A percentile compares a stretch with the other conserved stretches of the same genome.
These are phyloP conservation scores for Aotearoamyces nothofagi DNA, from an alignment of 2,329 filamentous ascomycete species.

Conservation along the genomic window DNA sequence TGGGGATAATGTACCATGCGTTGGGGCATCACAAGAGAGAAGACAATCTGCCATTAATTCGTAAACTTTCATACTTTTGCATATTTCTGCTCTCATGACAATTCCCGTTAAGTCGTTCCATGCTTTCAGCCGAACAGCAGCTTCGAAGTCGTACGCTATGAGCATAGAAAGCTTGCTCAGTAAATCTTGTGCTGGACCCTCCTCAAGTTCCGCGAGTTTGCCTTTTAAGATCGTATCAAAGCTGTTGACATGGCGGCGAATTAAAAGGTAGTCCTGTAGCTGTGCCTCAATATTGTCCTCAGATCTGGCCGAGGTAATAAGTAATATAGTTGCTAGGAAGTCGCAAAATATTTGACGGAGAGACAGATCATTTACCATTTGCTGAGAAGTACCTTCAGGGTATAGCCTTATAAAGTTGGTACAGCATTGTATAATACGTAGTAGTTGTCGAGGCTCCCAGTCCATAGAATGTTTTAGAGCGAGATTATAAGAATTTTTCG, in stretches of 20 bases:
- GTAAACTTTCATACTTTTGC: conserved; percentile 30
- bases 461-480: conserved; percentile 43
- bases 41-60: conserved; percentile 54
- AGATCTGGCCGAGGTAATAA: conserved; percentile 34
- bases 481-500: conserved; percentile 67
- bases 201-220: conserved; percentile 24
- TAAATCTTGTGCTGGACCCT: conserved; percentile 34
- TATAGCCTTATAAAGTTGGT: conserved; percentile 35
- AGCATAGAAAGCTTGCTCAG: conserved; percentile 47
- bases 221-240: conserved; percentile 36
- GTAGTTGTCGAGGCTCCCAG: conserved; percentile 36
- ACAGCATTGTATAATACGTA: conserved; percentile 40
- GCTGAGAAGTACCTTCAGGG: conserved; percentile 27
- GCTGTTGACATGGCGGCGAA: conserved; percentile 41
- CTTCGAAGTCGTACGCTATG: conserved; percentile 68
- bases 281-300: conserved; percentile 33
- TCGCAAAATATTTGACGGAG: conserved; percentile 54
- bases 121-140: conserved; percentile 45
- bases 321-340: conserved; percentile 43
- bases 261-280: conserved; percentile 44
- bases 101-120: conserved; percentile 52
- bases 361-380: conserved; percentile 30
- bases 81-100: conserved; percentile 33
- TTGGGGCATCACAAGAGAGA: conserved; percentile 35
- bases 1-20: conserved; percentile 25